These are phyloP conservation scores for Saccharum spontaneum DNA, from an alignment of 176 grass and related monocot genomes.

Conservation along the genomic window DNA sequence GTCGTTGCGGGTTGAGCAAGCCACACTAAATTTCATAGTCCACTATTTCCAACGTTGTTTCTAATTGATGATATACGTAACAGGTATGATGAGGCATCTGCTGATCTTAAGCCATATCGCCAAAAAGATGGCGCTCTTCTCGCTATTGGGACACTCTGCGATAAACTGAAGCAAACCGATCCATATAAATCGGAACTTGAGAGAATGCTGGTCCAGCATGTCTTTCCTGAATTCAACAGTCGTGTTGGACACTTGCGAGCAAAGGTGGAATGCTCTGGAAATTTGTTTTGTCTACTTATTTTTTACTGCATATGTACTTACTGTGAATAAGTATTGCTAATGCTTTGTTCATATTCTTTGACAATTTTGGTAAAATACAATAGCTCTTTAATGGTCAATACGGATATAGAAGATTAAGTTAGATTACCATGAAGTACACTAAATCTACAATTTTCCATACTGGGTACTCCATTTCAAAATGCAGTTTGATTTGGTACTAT, in stretches of 20 bases:
- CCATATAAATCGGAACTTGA: conserved; percentile 85
- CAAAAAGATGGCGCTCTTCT: conserved; percentile 97
- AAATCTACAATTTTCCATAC: not conserved
- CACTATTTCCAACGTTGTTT: not conserved
- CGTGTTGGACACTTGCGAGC: conserved; percentile 74
- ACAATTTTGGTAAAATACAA: not conserved
- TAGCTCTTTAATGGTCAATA: not conserved
- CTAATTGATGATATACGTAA: conserved; percentile 20
- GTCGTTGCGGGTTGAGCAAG: not conserved
- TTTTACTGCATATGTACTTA: not conserved
- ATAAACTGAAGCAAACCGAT: conserved; percentile 87
- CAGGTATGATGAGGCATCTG: conserved; percentile 72
- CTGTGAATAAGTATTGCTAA: not conserved
- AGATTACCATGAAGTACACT: not conserved
- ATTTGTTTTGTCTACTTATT: conserved; percentile 32
- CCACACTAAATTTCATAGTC: not conserved
- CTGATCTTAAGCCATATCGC: conserved; percentile 65
- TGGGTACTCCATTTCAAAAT: not conserved
- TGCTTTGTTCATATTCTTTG: not conserved
- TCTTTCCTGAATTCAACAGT: conserved; percentile 77
- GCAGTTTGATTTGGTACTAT: not conserved
- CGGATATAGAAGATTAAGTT: not conserved
- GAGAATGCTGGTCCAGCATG: conserved; percentile 79
- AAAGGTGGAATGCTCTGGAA: conserved; percentile 47
- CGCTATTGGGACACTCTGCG: conserved; percentile 87